Percentiles rank a stretch among this genome's conserved stretches.
Conservation (phyloP, 345 rosid genomes). For the Citrus hindsii region DNA sequence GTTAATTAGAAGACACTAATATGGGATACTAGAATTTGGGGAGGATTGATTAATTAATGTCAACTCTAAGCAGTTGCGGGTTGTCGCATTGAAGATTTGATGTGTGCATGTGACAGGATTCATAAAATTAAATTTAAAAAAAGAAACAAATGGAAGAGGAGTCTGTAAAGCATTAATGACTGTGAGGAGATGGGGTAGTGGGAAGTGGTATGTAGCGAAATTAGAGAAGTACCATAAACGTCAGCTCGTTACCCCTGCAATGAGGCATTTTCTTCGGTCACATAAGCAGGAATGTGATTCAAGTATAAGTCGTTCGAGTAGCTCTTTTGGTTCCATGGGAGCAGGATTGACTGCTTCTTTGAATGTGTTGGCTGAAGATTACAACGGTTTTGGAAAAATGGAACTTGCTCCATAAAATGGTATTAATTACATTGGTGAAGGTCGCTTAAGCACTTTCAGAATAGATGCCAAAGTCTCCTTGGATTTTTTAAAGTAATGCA, state of each 20-base stretch:
- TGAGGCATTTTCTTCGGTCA: slow-evolving; percentile 25
- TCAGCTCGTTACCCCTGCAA: slow-evolving; percentile 25
- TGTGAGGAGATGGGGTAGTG: slow-evolving; percentile 19
- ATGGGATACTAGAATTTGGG: background rate
- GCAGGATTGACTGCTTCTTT: slow-evolving; percentile 3
- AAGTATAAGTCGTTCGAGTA: slow-evolving; percentile 9
- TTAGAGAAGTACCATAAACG: slow-evolving; percentile 28
- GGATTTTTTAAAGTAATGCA: slow-evolving; percentile 30
- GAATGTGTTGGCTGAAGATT: slow-evolving; percentile 10
- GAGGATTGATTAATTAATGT: background rate
- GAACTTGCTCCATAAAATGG: slow-evolving; percentile 8
- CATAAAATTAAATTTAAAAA: background rate
- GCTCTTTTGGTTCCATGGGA: slow-evolving; percentile 3
- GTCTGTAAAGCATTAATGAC: slow-evolving; percentile 27
- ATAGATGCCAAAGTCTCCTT: slow-evolving; percentile 25
- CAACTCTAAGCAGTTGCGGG: background rate
- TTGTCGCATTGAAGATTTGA: background rate
- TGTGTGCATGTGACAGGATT: background rate
- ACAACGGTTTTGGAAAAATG: slow-evolving; percentile 18
- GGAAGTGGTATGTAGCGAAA: slow-evolving; percentile 24
- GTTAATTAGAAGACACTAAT: background rate
- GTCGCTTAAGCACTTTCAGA: background rate
- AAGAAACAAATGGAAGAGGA: slow-evolving; percentile 16
- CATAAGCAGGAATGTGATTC: slow-evolving; percentile 18
- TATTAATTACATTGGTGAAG: slow-evolving; percentile 20